Percentiles rank a stretch among this genome's conserved stretches.
These are phyloP conservation scores for Earliella scabrosa DNA, from an alignment of 1,284 basidiomycete species.

Conservation along the genomic window DNA sequence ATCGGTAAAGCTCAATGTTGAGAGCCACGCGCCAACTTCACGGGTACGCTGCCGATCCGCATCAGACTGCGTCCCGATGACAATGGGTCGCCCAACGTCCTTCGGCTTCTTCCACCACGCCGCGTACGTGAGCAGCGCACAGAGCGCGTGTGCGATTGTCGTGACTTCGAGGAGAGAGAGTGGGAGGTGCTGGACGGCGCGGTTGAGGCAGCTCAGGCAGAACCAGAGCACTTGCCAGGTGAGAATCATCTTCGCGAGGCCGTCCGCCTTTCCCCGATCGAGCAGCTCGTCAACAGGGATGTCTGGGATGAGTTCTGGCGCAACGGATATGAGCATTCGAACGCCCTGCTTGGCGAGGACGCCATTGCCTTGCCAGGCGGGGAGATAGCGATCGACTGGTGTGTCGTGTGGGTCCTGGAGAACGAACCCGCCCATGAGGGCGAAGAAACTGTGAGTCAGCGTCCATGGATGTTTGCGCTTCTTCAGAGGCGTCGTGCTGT, in stretches of 20 bases:
- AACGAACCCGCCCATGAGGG: constrained; percentile 28
- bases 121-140: constrained; percentile 17
- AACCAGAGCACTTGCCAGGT: constrained; percentile 33
- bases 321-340: constrained; percentile 14
- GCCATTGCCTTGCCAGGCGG: constrained; percentile 1
- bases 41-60: background rate
- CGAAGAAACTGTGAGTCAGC: constrained; percentile 23
- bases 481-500: too few species aligned
- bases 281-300: constrained; percentile 23
- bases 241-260: constrained; percentile 25
- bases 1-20: background rate
- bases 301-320: constrained; percentile 17
- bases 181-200: constrained; percentile 19
- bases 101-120: constrained; percentile 26
- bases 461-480: too few species aligned
- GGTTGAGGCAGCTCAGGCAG: constrained; percentile 25
- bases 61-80: too few species aligned
- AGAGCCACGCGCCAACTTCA: constrained; percentile 4
- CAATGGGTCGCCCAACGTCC: constrained; percentile 11
- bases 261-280: constrained; percentile 31
- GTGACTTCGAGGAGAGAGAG: constrained; percentile 23
- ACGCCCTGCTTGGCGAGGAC: too few species aligned
- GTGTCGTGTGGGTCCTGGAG: constrained; percentile 8
- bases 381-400: background rate
- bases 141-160: constrained; percentile 20